phyloP scores from a whole-genome alignment of 1,284 basidiomycete species.

The Trichosporon sp. region DNA sequence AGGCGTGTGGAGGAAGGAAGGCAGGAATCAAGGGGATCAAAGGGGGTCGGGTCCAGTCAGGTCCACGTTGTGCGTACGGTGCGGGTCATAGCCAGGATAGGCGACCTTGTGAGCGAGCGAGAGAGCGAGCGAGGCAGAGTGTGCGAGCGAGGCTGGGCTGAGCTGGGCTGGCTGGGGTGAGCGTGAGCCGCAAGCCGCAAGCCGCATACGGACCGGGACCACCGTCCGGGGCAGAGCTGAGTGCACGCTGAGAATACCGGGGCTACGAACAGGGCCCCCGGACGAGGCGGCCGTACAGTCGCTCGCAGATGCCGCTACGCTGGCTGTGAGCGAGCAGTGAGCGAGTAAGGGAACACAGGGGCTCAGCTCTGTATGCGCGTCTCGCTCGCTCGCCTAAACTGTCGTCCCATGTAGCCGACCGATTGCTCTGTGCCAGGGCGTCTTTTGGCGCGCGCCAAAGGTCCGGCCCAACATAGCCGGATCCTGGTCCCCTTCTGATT shows the following conservation, averaged over 20 bases:
- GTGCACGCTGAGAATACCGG: no score
- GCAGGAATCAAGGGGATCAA: background rate
- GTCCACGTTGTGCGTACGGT: background rate
- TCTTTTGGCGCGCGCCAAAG: background rate
- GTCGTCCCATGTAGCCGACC: no score
- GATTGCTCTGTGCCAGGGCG: no score
- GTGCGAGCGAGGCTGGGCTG: background rate
- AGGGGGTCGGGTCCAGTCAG: background rate
- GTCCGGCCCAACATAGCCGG: conserved; percentile 1
- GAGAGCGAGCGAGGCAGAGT: background rate
- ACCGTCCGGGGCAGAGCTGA: no score
- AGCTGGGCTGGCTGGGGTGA: no score
- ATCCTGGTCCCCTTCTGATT: background rate
- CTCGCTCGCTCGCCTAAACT: background rate
- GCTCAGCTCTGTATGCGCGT: background rate
- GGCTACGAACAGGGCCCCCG: no score
- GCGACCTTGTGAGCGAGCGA: background rate
- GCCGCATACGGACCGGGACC: no score
- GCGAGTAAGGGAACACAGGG: no score
- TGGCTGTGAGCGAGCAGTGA: background rate
- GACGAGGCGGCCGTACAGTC: no score
- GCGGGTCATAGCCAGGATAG: no score
- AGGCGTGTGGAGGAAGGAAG: background rate
- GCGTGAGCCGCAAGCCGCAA: no score
- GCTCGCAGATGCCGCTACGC: background rate